Base-by-base conservation (phyloP, 495 filamentous ascomycete species). In the Aspergillus cavernicola region DNA sequence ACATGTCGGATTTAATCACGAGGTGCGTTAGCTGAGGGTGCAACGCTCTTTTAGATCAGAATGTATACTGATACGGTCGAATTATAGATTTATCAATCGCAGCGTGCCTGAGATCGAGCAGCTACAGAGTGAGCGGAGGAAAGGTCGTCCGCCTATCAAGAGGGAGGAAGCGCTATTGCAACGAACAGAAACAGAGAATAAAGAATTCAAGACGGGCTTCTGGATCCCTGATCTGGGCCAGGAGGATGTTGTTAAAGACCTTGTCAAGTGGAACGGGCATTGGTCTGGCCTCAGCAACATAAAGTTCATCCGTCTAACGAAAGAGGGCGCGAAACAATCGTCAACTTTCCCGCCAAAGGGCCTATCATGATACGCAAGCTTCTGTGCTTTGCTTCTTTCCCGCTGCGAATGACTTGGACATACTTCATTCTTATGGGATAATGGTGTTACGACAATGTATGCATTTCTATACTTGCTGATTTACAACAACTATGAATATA, bases 161-260 rank as follows among this genome's bases (percentile, higher is more conserved):
- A 80, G 82, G 47, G 90, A 96, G 62, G 88, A 91, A 65, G 69
- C 87, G 4, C 70, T 97, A 20, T 81, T 78, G 56, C 83, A 91
- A 60, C 81, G 83, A 40, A 83, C 87, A 40, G 75, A 77, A 16
- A 71, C 70, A 16, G 89, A 97, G 57, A 73, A 86, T 58, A 86
- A 86, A 62, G 93, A 98, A 71, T 87, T 89, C 57, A 77, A 82
- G 40, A 87, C 85, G 23, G 93, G 93, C 0, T 95, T 95, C 61
- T 89, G 85, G 79, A 65, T 86, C 57, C 86, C 86, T 1, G 81
- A 90, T 53, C 50, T 89, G 29, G 64, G 71, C 42, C 71, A 85
- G 38, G 57, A 60, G 41, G 71, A 77, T 36, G 85, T 80, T 52
- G 49, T 88, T 33, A 59, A 66, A 45, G 69, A 61, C 48, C 64